Evolutionary conservation across 805 yeast species (phyloP), one percentile per base, ranked within the genome.

Genomic region (Lipomyces spencermartinsiae): DNA sequence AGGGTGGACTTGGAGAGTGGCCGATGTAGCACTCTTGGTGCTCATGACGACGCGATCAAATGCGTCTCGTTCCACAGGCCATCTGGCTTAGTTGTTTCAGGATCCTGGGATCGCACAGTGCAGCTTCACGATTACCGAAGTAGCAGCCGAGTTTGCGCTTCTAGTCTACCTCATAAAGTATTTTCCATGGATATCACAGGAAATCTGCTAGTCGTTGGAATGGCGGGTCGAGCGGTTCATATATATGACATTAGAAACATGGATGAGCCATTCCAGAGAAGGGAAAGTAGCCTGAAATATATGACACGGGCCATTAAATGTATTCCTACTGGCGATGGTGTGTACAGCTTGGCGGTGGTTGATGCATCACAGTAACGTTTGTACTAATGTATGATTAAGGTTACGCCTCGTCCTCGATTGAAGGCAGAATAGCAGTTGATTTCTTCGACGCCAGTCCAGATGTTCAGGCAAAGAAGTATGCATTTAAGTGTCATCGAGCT

Each of bases 341-440:
- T 89, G 62, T 85, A 6, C 19, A 34, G 8, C 54, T 22, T n/a
- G 8, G 16, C 25, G 10, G 9, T 8, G n/a, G 25, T 12, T 10
- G 4, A 33, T 5, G 34, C n/a, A 19, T n/a, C 53, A 25, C 14
- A 46, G 39, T n/a, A 16, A n/a, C 31, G 19, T 6, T 25, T 37
- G n/a, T 25, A 25, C 49, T 43, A 43, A 43, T 43, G 9, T 43
- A 16, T 19, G 19, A 43, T n/a, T 33, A 22, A 65, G 73, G 73
- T 2, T 71, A 59, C 76, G 92, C 89, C 0, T 83, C 88, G 39
- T 82, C 92, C 34, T 88, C 94, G 0, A 82, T 92, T n/a, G 97
- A 91, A 73, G 97, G 97, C 0, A 80, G 96, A 35, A 92, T 90
- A 0, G 87, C 93, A 0, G 85, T 92, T 34, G 94, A 91, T 69